phyloP scores from a whole-genome alignment of 345 rosid species.

The Moringa oleifera region DNA sequence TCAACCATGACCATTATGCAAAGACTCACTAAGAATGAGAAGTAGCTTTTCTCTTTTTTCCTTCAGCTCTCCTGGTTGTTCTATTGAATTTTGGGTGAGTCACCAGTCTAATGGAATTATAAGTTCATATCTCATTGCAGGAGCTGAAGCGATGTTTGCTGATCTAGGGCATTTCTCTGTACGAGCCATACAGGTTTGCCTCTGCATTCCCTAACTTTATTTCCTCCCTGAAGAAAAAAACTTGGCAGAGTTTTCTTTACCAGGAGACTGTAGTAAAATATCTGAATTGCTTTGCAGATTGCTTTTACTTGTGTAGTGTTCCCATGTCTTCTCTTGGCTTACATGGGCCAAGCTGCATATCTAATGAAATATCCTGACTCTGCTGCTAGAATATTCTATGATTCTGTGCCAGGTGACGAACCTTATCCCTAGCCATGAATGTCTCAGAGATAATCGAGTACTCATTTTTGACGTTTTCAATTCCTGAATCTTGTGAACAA shows the following conservation, averaged over 20 bases:
- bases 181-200: conserved; percentile 70
- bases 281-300: conserved; percentile 36
- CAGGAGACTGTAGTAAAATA: background rate
- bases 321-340: conserved; percentile 92
- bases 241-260: conserved; percentile 1
- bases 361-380: conserved; percentile 63
- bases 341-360: conserved; percentile 94
- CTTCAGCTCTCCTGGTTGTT: too few species aligned
- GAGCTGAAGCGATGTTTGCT: conserved; percentile 99
- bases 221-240: conserved; percentile 8
- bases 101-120: background rate
- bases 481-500: conserved; percentile 17
- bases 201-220: conserved; percentile 8
- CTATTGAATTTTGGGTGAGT: too few species aligned
- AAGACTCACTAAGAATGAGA: background rate
- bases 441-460: background rate
- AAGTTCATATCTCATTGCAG: conserved; percentile 25
- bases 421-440: background rate
- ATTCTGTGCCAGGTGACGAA: conserved; percentile 77
- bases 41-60: background rate
- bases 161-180: conserved; percentile 98
- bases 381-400: conserved; percentile 65
- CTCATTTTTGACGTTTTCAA: conserved; percentile 6
- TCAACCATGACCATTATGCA: background rate
- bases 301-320: conserved; percentile 84